Conservation (phyloP, 2,329 filamentous ascomycete genomes). For the Diplodia corticola region DNA sequence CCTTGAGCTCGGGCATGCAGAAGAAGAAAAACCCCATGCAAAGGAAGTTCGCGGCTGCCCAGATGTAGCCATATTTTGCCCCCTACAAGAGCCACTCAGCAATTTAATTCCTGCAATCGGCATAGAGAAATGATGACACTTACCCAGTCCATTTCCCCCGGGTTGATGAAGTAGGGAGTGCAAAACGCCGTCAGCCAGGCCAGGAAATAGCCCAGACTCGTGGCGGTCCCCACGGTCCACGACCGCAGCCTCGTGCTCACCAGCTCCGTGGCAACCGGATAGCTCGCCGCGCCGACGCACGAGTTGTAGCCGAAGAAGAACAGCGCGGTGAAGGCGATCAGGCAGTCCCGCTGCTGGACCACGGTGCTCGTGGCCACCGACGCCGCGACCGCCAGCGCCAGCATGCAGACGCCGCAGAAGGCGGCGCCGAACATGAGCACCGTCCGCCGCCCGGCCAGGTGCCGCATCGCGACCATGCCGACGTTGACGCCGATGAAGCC, state of each 20-base stretch:
- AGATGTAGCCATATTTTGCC: constrained; percentile 23
- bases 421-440: constrained; percentile 51
- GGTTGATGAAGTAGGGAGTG: constrained; percentile 45
- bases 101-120: accelerated
- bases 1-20: constrained; percentile 57
- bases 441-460: constrained; percentile 48
- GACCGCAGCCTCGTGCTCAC: constrained; percentile 38
- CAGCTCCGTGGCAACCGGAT: constrained; percentile 35
- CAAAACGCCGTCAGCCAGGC: constrained; percentile 41
- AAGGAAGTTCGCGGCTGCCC: constrained; percentile 23
- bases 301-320: constrained; percentile 41
- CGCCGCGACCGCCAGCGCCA: constrained; percentile 46
- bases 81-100: not conserved
- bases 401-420: constrained; percentile 47
- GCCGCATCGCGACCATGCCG: constrained; percentile 52
- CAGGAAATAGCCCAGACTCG: constrained; percentile 38
- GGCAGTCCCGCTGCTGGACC: constrained; percentile 28
- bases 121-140: not conserved
- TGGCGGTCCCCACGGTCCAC: constrained; percentile 39
- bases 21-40: constrained; percentile 53
- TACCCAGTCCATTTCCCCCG: constrained; percentile 39
- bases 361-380: constrained; percentile 30
- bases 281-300: constrained; percentile 36
- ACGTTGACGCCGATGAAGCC: constrained; percentile 52
- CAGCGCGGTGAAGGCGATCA: constrained; percentile 39